These are phyloP conservation scores for Bidens hawaiensis DNA, from an alignment of 140 eudicot genomes.

Conservation along the genomic window DNA sequence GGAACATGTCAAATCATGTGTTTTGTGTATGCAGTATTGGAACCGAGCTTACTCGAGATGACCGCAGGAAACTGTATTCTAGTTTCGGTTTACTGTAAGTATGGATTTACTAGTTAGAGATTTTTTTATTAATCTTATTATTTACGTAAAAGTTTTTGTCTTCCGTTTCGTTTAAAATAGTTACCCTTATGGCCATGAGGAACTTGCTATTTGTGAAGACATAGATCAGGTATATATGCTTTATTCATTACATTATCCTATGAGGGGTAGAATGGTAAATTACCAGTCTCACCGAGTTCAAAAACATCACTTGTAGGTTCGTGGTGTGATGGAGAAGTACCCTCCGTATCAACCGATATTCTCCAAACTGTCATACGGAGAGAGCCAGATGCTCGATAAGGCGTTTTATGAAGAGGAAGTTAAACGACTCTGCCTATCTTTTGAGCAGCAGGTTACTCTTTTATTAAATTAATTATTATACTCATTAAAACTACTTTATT, in stretches of 20 bases:
- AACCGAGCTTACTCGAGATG: conserved; percentile 96
- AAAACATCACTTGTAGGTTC: conserved; percentile 51
- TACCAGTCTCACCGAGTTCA: background rate
- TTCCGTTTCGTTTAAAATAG: conserved; percentile 30
- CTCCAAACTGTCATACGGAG: conserved; percentile 85
- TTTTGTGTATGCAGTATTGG: conserved; percentile 63
- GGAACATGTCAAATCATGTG: background rate
- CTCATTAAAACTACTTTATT: background rate
- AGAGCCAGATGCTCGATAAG: conserved; percentile 97
- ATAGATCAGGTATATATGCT: conserved; percentile 86
- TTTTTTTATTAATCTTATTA: background rate
- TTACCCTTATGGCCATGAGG: conserved; percentile 97
- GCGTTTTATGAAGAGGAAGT: conserved; percentile 97
- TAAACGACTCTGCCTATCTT: conserved; percentile 82
- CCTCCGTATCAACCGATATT: conserved; percentile 93
- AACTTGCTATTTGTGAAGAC: conserved; percentile 92
- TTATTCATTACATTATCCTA: background rate
- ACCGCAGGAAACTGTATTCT: conserved; percentile 89
- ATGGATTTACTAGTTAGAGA: background rate
- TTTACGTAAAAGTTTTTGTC: background rate
- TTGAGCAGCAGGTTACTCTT: conserved; percentile 80
- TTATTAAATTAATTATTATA: background rate
- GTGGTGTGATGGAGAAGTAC: conserved; percentile 91
- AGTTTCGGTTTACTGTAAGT: conserved; percentile 92
- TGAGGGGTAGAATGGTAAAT: conserved; percentile 15